These are phyloP conservation scores for Chrysoporthe puriensis DNA, from an alignment of 2,329 filamentous ascomycete genomes.

Conservation along the genomic window DNA sequence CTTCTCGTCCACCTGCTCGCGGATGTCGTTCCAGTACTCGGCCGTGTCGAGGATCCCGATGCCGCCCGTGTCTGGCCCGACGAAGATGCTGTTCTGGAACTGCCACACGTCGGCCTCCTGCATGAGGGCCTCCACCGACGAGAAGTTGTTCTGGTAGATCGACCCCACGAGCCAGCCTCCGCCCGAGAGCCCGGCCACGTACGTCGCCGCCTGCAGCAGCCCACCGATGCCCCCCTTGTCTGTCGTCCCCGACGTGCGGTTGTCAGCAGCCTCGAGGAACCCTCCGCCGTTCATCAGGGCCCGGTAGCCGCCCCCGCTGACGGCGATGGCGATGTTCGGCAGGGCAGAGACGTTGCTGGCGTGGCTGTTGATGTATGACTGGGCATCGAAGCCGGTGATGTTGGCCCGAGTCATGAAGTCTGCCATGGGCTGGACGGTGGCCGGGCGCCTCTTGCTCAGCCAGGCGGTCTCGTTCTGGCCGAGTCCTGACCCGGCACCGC, in stretches of 20 bases:
- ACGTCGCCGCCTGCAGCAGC: constrained; percentile 79
- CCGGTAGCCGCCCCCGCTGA: constrained; percentile 84
- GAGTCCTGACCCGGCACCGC: constrained; percentile 59
- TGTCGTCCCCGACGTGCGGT: constrained; percentile 66
- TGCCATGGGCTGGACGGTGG: constrained; percentile 75
- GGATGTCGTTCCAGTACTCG: constrained; percentile 64
- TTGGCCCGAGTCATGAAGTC: constrained; percentile 72
- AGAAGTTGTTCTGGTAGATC: constrained; percentile 83
- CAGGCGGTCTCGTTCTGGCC: constrained; percentile 74
- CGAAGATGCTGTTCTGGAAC: constrained; percentile 42
- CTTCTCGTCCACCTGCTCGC: constrained; percentile 63
- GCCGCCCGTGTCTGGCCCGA: constrained; percentile 37
- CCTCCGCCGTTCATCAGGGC: constrained; percentile 86
- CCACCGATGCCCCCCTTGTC: constrained; percentile 73
- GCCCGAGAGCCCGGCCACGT: constrained; percentile 79
- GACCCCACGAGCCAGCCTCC: constrained; percentile 86
- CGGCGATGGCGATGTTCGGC: constrained; percentile 71
- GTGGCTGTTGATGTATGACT: constrained; percentile 67
- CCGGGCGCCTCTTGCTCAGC: constrained; percentile 71
- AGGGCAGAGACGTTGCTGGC: constrained; percentile 62
- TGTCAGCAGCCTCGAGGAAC: constrained; percentile 78
- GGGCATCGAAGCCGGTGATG: constrained; percentile 80
- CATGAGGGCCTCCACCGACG: constrained; percentile 63
- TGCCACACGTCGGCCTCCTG: constrained; percentile 44
- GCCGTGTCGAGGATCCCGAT: constrained; percentile 35